Evolutionary conservation across 306 rosid species (phyloP), one percentile per base, ranked within the genome.

Genomic region (Herpetospermum pedunculosum): DNA sequence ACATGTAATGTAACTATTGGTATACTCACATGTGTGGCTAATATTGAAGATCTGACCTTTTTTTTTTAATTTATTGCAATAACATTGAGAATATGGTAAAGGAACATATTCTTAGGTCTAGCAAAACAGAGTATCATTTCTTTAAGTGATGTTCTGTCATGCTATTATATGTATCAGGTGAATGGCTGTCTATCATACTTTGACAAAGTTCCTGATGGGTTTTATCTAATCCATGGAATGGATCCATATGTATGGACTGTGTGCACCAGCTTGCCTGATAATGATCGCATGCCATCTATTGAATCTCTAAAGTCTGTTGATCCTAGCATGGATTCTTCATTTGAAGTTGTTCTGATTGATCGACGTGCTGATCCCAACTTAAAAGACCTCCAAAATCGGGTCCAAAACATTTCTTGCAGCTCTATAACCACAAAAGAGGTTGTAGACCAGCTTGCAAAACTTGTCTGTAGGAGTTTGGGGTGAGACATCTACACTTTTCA

Each of bases 151-250:
- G 34, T 38, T 26, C 15, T 38, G 44, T 52, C 38, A 2, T 2
- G n/a, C 25, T 8, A n/a, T 40, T 43, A 35, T 44, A 7, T 75
- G 74, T n/a, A 74, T 62, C 86, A 95, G 99, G 99, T 95, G 75
- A 92, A 89, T 79, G 97, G 99, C 74, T 95, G 99, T 81, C 86
- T 95, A 35, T 92, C 99, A 37, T 95, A 95, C 89, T 88, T 72
- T 0, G 92, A 89, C 81, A 89, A 85, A 80, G 81, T 95, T 79
- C 97, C 97, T 11, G 97, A 95, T 81, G 99, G 96, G 55, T 95
- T 91, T 85, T 95, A 91, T 83, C 77, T 87, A 19, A 90, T 95
- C 83, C 86, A 82, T 63, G 99, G 99, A 77, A 87, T 95, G 92
- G 88, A 89, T 83, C 89, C 97, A 29, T 91, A 89, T 84, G 84